A percentile compares a stretch with the other conserved stretches of the same genome.
phyloP scores from a whole-genome alignment of 2,329 filamentous ascomycete species.

The Diaporthe helianthi region DNA sequence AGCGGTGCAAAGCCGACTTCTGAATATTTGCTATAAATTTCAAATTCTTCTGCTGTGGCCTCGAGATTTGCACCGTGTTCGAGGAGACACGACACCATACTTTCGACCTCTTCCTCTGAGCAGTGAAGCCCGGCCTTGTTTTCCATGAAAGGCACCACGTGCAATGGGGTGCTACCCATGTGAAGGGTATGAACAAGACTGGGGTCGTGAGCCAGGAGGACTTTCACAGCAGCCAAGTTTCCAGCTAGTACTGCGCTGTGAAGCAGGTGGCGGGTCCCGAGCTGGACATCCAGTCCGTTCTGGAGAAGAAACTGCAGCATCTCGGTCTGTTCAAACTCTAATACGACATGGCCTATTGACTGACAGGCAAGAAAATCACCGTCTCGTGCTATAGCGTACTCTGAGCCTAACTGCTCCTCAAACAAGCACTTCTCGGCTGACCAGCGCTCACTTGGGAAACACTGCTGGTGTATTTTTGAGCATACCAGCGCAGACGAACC shows the following conservation, averaged over 20 bases:
- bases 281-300: neutral
- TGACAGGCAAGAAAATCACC: neutral
- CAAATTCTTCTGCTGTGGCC: neutral
- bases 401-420: no score
- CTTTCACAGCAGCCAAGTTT: neutral
- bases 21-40: no score
- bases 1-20: no score
- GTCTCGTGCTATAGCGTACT: no score
- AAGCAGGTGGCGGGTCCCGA: neutral
- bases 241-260: neutral
- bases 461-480: neutral
- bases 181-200: neutral
- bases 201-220: neutral
- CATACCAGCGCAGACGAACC: no score
- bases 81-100: neutral
- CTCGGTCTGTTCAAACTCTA: neutral
- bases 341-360: neutral
- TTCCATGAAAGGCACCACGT: neutral
- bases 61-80: neutral
- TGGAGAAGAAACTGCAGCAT: neutral
- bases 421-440: neutral
- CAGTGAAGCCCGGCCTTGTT: fast-evolving
- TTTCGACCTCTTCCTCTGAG: neutral
- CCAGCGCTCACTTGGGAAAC: neutral
- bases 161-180: neutral